Base-by-base conservation (phyloP, 805 yeast species). In the Candida sphagnicola region DNA sequence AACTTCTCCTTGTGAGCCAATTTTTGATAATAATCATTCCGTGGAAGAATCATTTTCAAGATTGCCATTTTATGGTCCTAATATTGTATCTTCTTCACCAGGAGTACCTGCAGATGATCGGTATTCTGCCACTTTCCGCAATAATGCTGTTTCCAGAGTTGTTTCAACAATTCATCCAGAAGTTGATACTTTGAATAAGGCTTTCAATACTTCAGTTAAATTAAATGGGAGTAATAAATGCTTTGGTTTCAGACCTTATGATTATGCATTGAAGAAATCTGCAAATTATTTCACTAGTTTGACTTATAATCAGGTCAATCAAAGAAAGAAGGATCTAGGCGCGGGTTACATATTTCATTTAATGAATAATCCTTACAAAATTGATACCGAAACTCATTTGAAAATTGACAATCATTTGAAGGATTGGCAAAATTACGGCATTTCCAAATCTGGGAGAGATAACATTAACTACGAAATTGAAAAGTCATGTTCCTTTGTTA, bases 111-210 rank as follows among this genome's bases (percentile, higher is more conserved):
- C 30, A 24, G 38, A 38, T 13, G 46, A 47, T 1, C 67, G 65
- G 2, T 53, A 33, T 29, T 75, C 84, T 19, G 69, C 75, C 2
- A 54, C 75, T 5, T 82, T 69, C 51, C 61, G 87, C 39, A 45
- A 48, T 36, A 36, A 39, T 18, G 43, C 31, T 4, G 28, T 36
- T 45, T 45, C 51, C 12, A 45, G 37, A 8, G 36, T 54, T 15
- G 38, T 53, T 10, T 37, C 40, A 6, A 26, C 30, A 5, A 31
- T 56, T 33, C 49, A 47, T 26, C 54, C 59, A 2, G 48, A 40
- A 11, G 43, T 59, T 32, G 44, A 53, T 35, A 57, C 63, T 10
- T 49, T 49, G 33, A 44, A 45, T 16, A 48, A 45, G 13, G 35
- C 58, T 25, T 53, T 57, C 41, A 44, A 43, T 34, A 34, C 49